Evolutionary conservation across 306 rosid species (phyloP), one percentile per base, ranked within the genome.

Genomic region (Corylus heterophylla): DNA sequence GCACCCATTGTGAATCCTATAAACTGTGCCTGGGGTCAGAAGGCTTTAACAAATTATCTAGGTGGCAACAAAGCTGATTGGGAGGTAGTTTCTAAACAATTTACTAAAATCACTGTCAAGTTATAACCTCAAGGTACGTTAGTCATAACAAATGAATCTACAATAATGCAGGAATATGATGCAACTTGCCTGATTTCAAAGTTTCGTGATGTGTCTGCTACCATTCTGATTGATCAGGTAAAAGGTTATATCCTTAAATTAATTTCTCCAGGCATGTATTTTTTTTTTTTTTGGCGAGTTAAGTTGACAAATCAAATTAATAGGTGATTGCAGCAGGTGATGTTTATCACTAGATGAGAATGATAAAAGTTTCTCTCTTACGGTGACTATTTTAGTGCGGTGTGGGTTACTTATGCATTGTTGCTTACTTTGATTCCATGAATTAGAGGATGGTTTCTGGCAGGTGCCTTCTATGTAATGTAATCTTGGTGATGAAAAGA

Each of bases 141-240:
- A 73, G 47, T 58, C 45, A 18, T 48, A 39, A 86, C 64, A 74
- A 73, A 2, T 80, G 55, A 9, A 48, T 69, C 51, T 42, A 37
- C 66, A 62, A 74, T 80, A 88, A n/a, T 84, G 89, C 92, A 95
- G 98, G 98, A 91, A 35, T 92, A 92, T 63, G 98, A 95, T 62
- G 98, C 98, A 62, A 91, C 97, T 78, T 76, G 27, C 86, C 86
- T 92, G 59, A 66, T 92, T 14, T 74, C 76, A 1, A 95, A 92
- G 87, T 78, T 76, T 51, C 68, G 49, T 8, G 85, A 92, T 78
- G 89, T 90, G 25, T 81, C 88, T 51, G 79, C 90, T 42, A 85
- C 90, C 84, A 92, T 95, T 83, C 85, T 95, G 86, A 95, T 95
- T 73, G 98, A 95, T 82, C 98, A 95, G 98, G 98, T 95, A 76